Base-by-base conservation (phyloP, 116 monocot genomes). In the Papilionanthe hybrid region DNA sequence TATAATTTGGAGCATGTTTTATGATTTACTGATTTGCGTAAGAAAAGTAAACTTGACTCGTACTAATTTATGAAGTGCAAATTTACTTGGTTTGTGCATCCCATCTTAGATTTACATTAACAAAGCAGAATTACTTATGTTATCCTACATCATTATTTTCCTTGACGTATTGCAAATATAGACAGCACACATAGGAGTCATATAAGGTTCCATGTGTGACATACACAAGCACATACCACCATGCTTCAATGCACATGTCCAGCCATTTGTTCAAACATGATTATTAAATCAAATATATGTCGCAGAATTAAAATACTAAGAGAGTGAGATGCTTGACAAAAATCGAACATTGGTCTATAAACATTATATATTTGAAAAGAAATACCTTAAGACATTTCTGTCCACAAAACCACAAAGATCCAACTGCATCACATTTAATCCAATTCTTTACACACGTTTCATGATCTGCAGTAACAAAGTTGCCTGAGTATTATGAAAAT, bases 321-420 rank as follows among this genome's bases (percentile, higher is more conserved):
- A 78, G 57, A 15, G 27, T 27, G 1, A 37, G 17, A 79, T 0
- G 15, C 53, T 43, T 37, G 25, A 72, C 49, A 72, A 63, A 20
- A 22, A 42, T 63, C 56, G 18, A 27, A 63, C 55, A 9, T 29
- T 55, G 23, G 6, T 77, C 15, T 1, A 67, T 17, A 27, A 66
- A 78, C 27, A 23, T 69, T 19, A 60, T 22, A 23, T 65, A 25
- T 53, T 55, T 78, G 23, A 77, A 66, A 44, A 19, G 42, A 75
- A 84, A 55, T 85, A 93, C 96, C 96, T 90, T 80, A 20, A 89
- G 83, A 72, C 96, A 96, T 45, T 73, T 84, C 81, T 56, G 77
- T 80, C 91, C 86, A 92, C 96, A 96, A 82, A 96, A 93, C 93
- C 90, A 93, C 20, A 67, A 72, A 78, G 87, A 67, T 57, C 72